A percentile compares a stretch with the other conserved stretches of the same genome.
phyloP scores from a whole-genome alignment of 805 yeast species.

The Wickerhamiella galacta region DNA sequence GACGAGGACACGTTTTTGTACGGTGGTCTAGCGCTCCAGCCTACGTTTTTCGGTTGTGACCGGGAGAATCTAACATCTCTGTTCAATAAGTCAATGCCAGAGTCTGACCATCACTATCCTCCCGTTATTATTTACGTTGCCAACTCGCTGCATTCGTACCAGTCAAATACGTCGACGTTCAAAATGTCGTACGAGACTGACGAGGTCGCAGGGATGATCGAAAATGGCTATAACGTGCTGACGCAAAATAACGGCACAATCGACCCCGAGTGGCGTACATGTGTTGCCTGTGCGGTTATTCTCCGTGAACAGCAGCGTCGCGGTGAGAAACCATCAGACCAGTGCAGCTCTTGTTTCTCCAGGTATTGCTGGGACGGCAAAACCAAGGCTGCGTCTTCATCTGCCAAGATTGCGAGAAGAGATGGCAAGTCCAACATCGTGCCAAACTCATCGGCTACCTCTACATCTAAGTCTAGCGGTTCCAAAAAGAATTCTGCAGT shows the following conservation, averaged over 20 bases:
- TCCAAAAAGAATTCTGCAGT: no score
- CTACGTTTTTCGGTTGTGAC: conserved; percentile 64
- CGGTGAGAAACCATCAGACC: conserved; percentile 38
- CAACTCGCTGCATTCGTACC: conserved; percentile 41
- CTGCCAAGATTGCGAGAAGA: conserved; percentile 10
- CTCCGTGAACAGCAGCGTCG: conserved; percentile 56
- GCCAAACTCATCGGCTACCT: no score
- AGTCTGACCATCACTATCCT: conserved; percentile 29
- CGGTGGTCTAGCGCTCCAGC: conserved; percentile 40
- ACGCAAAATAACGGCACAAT: conserved; percentile 44
- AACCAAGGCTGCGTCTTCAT: not conserved
- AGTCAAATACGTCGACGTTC: conserved; percentile 50
- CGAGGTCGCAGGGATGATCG: conserved; percentile 40
- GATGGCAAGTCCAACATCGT: conserved; percentile 22
- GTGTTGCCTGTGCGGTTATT: conserved; percentile 64
- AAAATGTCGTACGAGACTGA: conserved; percentile 39
- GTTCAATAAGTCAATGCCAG: conserved; percentile 26
- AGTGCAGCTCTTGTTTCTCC: conserved; percentile 50
- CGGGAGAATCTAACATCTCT: conserved; percentile 39
- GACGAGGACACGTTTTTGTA: conserved; percentile 36
- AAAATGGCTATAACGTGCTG: conserved; percentile 53
- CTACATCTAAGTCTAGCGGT: no score
- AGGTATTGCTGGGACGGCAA: conserved; percentile 55
- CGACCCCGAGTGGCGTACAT: conserved; percentile 46
- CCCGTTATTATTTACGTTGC: conserved; percentile 58